phyloP scores from a whole-genome alignment of 1,139 yeast species.

The Geotrichum citri-aurantii region DNA sequence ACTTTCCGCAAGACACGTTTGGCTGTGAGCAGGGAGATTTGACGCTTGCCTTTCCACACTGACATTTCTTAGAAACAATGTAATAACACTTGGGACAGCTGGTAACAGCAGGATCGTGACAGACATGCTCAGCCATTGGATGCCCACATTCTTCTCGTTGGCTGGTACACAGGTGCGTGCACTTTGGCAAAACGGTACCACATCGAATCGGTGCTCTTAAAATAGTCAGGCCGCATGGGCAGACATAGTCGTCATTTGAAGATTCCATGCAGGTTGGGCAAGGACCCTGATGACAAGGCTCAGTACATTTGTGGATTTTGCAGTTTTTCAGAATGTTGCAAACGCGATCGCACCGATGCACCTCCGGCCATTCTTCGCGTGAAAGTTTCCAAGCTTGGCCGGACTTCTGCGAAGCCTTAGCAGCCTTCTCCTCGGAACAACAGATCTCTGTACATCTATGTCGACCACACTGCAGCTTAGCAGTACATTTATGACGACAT shows the following conservation, averaged over 20 bases:
- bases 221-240: slow-evolving; percentile 80
- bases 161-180: slow-evolving; percentile 64
- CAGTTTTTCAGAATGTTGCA: slow-evolving; percentile 67
- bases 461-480: slow-evolving; percentile 70
- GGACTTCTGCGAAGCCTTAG: slow-evolving; percentile 55
- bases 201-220: slow-evolving; percentile 85
- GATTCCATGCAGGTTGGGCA: slow-evolving; percentile 85
- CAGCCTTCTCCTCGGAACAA: slow-evolving; percentile 61
- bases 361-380: slow-evolving; percentile 37
- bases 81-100: slow-evolving; percentile 76
- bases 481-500: slow-evolving; percentile 73
- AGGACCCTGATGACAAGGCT: slow-evolving; percentile 76
- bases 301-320: slow-evolving; percentile 66
- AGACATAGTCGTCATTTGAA: slow-evolving; percentile 69
- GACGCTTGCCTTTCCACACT: slow-evolving; percentile 60
- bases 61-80: slow-evolving; percentile 57
- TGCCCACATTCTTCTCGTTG: slow-evolving; percentile 64
- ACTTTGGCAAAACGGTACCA: slow-evolving; percentile 65
- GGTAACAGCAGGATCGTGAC: slow-evolving; percentile 57
- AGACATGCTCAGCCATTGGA: slow-evolving; percentile 60
- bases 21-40: slow-evolving; percentile 66
- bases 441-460: slow-evolving; percentile 70
- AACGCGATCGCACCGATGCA: slow-evolving; percentile 65
- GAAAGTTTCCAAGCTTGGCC: slow-evolving; percentile 34
- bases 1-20: slow-evolving; percentile 64